These are phyloP conservation scores for Naganishia vaughanmartiniae DNA, from an alignment of 768 basidiomycete species.

Conservation along the genomic window DNA sequence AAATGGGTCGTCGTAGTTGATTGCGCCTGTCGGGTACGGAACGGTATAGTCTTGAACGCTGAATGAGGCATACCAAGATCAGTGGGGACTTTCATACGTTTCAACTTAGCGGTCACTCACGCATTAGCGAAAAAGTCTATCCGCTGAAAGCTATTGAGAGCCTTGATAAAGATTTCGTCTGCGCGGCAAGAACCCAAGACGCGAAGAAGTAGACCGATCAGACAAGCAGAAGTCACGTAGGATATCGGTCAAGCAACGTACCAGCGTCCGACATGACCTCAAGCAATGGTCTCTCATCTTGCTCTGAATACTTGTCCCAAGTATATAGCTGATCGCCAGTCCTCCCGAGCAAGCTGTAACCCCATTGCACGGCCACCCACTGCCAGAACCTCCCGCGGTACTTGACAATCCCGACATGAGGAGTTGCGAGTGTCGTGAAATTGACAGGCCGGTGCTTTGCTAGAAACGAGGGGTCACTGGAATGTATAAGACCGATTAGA, in stretches of 20 bases:
- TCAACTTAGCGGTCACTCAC: slow-evolving; percentile 32
- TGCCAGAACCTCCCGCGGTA: slow-evolving; percentile 35
- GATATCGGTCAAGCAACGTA: slow-evolving; percentile 23
- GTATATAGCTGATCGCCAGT: slow-evolving; percentile 46
- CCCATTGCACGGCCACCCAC: slow-evolving; percentile 7
- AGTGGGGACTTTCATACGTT: too few species aligned
- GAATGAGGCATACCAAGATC: neutral
- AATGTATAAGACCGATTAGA: slow-evolving; percentile 42
- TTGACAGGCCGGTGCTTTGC: slow-evolving; percentile 39
- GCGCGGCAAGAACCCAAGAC: neutral
- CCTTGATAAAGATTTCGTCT: slow-evolving; percentile 45
- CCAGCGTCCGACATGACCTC: slow-evolving; percentile 48
- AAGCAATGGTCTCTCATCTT: slow-evolving; percentile 40
- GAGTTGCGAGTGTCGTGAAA: slow-evolving; percentile 48
- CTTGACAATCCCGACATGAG: slow-evolving; percentile 45
- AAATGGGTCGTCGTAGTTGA: slow-evolving; percentile 27
- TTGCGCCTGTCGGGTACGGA: slow-evolving; percentile 29
- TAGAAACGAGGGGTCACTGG: slow-evolving; percentile 41
- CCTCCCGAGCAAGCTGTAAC: slow-evolving; percentile 26
- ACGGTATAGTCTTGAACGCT: slow-evolving; percentile 29
- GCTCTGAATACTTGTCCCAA: slow-evolving; percentile 38
- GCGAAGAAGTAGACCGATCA: neutral
- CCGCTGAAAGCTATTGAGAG: slow-evolving; percentile 42
- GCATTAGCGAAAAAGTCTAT: slow-evolving; percentile 48
- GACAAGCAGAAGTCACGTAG: too few species aligned